Base-by-base conservation (phyloP, 164 flowering plant species). In the Echeveria elegans region DNA sequence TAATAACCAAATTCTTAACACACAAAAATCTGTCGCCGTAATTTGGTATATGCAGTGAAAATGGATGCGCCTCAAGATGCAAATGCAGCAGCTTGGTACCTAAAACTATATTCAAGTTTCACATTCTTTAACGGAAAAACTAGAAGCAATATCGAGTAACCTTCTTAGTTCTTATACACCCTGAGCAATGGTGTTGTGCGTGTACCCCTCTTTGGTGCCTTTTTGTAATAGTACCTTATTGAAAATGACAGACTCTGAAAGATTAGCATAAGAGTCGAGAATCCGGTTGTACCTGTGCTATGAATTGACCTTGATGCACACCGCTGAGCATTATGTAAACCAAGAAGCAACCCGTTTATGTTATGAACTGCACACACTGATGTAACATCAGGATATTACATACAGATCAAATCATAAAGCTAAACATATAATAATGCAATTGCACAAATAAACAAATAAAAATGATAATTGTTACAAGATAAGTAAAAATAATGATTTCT, bases 291-390 rank as follows among this genome's bases (percentile, higher is more conserved):
- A 63, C 66, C 47, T 34, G 66, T 63, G 45, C 45, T n/a, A 36
- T 63, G 66, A 6, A 63, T 36, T 36, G 66, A 63, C 37, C 66
- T 63, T 63, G 66, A 29, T 63, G 66, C 41, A 32, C 12, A 18
- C 12, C 14, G 38, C 12, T 23, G 41, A 37, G 41, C 61, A 26
- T 56, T 56, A 11, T 18, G 61, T 56, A 14, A 12, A 41, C 66
- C 66, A 12, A 63, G 47, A 34, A 63, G 66, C 29, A 63, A 7
- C 26, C 45, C 41, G 15, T 63, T 63, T 63, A 21, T 63, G n/a
- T 19, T 4, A n/a, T 32, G 66, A 32, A 63, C 66, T 63, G 32
- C 61, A 28, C 1, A 28, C 61, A 56, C 4, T 56, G 19, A 6
- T 3, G 8, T 56, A 26, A 26, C 3, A 56, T 21, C 56, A 21